Base-by-base conservation (phyloP, 169 alveolate genomes). In the Plasmodium vivax region DNA sequence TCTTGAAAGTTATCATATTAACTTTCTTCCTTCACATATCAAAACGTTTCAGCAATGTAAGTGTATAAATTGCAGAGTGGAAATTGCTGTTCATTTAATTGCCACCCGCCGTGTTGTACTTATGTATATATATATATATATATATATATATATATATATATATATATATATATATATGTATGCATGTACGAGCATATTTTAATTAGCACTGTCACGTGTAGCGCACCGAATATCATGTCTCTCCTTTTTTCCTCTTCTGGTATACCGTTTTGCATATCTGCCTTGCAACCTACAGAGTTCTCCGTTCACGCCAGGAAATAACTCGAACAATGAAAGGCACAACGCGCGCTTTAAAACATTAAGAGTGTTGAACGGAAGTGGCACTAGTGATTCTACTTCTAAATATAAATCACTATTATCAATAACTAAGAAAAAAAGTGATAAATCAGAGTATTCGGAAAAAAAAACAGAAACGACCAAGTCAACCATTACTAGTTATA, bases 1-100 rank as follows among this genome's bases (percentile, higher is more conserved):
- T 38, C 36, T 9, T 34, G 85, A 80, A 38, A 80, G 27, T 80
- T 80, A 23, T 80, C 32, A 23, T 43, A 80, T 80, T 80, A 80
- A 8, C 23, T 10, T 36, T 23, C 23, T 80, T 43, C 14, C 47
- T 80, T 80, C 23, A 43, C 23, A n/a, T 9, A 19, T 80, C 30
- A 14, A 62, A 80, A 80, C 19, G 45, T 2, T 14, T n/a, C 56
- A 36, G 36, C 34, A 45, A 43, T 19, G 85, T 80, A 80, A 80
- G 34, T 80, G n/a, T 23, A 41, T 80, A 41, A 80, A 36, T 51
- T 38, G 23, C 4, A 23, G 12, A n/a, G 34, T 80, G 56, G 1
- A 68, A 68, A 23, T 2, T 27, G 6, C 5, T 68, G 41, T 23
- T 7, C 3, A 23, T 5, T 23, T 8, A 30, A 68, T 9, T 68